Conservation (phyloP, 108 stramenopile genomes). For the Skeletonema grethae region DNA sequence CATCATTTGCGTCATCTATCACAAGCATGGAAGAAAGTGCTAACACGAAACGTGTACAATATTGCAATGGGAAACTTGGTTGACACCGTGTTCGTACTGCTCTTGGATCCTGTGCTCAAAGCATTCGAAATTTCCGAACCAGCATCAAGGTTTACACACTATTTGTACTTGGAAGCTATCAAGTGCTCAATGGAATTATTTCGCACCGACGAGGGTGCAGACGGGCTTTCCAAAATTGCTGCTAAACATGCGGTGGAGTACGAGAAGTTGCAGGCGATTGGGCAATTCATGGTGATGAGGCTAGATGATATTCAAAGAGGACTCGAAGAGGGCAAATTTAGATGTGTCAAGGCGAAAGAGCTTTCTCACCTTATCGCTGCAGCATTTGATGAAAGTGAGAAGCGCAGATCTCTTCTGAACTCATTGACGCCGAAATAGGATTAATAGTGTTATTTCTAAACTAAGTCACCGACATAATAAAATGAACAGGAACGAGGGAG, state of each 20-base stretch:
- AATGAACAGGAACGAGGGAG: too few relatives aligned
- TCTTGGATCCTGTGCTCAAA: slow-evolving; percentile 61
- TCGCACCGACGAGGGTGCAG: slow-evolving; percentile 9
- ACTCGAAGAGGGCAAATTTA: slow-evolving; percentile 69
- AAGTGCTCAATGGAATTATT: slow-evolving; percentile 40
- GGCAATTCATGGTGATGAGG: slow-evolving; percentile 66
- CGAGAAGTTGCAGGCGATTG: slow-evolving; percentile 63
- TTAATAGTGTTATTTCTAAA: too few relatives aligned
- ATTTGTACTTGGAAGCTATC: slow-evolving; percentile 61
- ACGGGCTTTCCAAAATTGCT: slow-evolving; percentile 20
- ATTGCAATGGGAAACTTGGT: slow-evolving; percentile 72
- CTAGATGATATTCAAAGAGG: slow-evolving; percentile 62
- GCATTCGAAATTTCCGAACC: slow-evolving; percentile 56
- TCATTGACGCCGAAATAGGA: not conserved
- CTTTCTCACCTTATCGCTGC: slow-evolving; percentile 61
- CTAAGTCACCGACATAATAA: too few relatives aligned
- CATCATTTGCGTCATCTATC: slow-evolving; percentile 77
- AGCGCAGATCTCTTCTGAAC: slow-evolving; percentile 40
- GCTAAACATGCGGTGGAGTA: slow-evolving; percentile 37
- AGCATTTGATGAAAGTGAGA: slow-evolving; percentile 53
- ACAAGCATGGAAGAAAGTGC: slow-evolving; percentile 69
- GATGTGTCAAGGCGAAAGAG: slow-evolving; percentile 64
- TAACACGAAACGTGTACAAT: slow-evolving; percentile 58
- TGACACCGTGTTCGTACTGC: slow-evolving; percentile 65
- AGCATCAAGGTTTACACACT: slow-evolving; percentile 67